These are phyloP conservation scores for Coniochaeta prunicola DNA, from an alignment of 2,329 filamentous ascomycete genomes.

Conservation along the genomic window DNA sequence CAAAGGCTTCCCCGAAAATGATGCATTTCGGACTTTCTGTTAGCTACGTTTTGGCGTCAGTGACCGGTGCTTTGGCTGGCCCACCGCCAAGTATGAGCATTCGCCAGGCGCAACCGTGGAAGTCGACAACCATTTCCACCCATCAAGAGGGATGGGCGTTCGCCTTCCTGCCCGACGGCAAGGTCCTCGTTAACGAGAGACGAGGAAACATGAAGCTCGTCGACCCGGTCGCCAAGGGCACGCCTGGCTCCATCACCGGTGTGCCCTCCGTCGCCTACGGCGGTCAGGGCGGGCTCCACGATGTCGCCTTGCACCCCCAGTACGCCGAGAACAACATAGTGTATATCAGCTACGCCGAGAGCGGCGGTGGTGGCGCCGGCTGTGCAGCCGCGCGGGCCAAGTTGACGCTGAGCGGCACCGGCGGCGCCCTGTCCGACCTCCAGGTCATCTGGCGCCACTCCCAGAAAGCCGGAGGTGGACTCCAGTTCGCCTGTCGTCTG, in stretches of 20 bases:
- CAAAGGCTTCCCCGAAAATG: constrained; percentile 15
- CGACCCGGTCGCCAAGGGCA: constrained; percentile 19
- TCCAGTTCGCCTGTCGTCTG: constrained; percentile 23
- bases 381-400: constrained; percentile 23
- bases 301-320: constrained; percentile 24
- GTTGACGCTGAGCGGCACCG: constrained; percentile 19
- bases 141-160: constrained; percentile 21
- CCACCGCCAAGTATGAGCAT: constrained; percentile 18
- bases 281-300: constrained; percentile 24
- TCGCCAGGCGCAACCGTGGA: constrained; percentile 19
- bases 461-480: constrained; percentile 17
- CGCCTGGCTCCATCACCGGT: constrained; percentile 20
- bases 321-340: constrained; percentile 22
- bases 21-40: constrained; percentile 21
- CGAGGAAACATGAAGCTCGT: constrained; percentile 21
- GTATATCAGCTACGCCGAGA: constrained; percentile 25
- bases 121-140: constrained; percentile 12
- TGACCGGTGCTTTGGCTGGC: constrained; percentile 17
- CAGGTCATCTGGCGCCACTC: constrained; percentile 26
- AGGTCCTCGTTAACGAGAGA: constrained; percentile 24
- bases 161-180: constrained; percentile 24
- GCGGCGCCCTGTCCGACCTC: constrained; percentile 17
- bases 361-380: constrained; percentile 16
- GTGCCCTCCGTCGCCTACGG: constrained; percentile 23
- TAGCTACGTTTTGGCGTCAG: constrained; percentile 20